Conservation (phyloP, 495 filamentous ascomycete genomes). For the Thozetella sp. region DNA sequence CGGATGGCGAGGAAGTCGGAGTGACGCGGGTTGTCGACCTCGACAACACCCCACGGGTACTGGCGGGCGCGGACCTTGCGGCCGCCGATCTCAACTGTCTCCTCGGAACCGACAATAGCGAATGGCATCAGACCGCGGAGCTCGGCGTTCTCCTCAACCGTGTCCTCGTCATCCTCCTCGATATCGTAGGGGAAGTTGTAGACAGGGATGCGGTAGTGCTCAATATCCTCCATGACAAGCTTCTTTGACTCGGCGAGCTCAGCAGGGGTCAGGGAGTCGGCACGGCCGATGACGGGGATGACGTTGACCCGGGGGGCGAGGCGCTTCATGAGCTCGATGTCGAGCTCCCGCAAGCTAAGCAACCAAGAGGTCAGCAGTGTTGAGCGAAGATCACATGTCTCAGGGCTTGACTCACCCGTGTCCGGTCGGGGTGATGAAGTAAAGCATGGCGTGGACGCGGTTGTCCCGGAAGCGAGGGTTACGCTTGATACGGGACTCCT, state of each 20-base stretch:
- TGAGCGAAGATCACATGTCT: background rate
- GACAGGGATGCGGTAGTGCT: slow-evolving; percentile 98
- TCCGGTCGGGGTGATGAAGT: slow-evolving; percentile 98
- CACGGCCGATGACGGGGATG: slow-evolving; percentile 97
- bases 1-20: slow-evolving; percentile 98
- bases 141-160: slow-evolving; percentile 98
- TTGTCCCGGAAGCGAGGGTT: slow-evolving; percentile 99
- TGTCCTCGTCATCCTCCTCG: slow-evolving; percentile 99
- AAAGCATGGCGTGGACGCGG: slow-evolving; percentile 94
- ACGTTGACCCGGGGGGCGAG: slow-evolving; percentile 98
- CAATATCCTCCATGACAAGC: slow-evolving; percentile 99
- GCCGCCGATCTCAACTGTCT: slow-evolving; percentile 89
- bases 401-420: slow-evolving; percentile 67
- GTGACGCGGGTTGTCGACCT: slow-evolving; percentile 98
- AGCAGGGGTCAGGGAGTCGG: slow-evolving; percentile 93
- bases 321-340: slow-evolving; percentile 99
- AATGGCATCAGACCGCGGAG: slow-evolving; percentile 97
- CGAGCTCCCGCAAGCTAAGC: slow-evolving; percentile 87
- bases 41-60: slow-evolving; percentile 98
- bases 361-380: background rate
- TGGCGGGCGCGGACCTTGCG: slow-evolving; percentile 91
- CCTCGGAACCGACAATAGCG: slow-evolving; percentile 96
- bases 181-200: slow-evolving; percentile 99
- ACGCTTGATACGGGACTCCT: slow-evolving; percentile 99
- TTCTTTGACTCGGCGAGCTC: slow-evolving; percentile 99